These are phyloP conservation scores for Hagleromyces aurorensis DNA, from an alignment of 805 yeast species.

Conservation along the genomic window DNA sequence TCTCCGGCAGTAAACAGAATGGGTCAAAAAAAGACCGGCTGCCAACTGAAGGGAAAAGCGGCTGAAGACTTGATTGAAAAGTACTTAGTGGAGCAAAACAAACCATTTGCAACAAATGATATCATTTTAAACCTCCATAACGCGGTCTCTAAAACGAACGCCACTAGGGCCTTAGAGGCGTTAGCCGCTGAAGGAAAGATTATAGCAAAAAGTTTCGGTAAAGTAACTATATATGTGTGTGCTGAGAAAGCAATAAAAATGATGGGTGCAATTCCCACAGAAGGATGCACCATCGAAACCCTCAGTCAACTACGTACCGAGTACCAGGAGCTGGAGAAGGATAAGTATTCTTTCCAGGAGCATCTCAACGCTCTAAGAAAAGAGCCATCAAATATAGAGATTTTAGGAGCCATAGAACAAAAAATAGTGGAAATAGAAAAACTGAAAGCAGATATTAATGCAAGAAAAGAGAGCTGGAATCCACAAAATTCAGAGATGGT, in stretches of 20 bases:
- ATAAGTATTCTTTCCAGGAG: slow-evolving; percentile 7
- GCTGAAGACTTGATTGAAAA: slow-evolving; percentile 31
- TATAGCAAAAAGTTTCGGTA: slow-evolving; percentile 37
- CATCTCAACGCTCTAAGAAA: slow-evolving; percentile 7
- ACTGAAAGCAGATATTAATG: slow-evolving; percentile 6
- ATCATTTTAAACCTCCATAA: slow-evolving; percentile 39
- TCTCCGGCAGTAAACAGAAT: no score
- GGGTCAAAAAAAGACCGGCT: slow-evolving; percentile 10
- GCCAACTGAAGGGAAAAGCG: slow-evolving; percentile 18
- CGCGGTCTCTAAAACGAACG: slow-evolving; percentile 30
- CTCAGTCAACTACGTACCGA: slow-evolving; percentile 21
- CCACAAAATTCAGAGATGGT: slow-evolving; percentile 11
- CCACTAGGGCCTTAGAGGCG: slow-evolving; percentile 34
- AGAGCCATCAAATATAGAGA: slow-evolving; percentile 15
- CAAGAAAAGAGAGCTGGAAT: slow-evolving; percentile 11
- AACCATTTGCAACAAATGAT: slow-evolving; percentile 44
- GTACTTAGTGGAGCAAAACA: slow-evolving; percentile 37
- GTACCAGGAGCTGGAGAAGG: slow-evolving; percentile 17
- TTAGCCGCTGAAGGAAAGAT: slow-evolving; percentile 31
- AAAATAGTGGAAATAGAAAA: slow-evolving; percentile 5
- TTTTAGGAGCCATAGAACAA: slow-evolving; percentile 6
- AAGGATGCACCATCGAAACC: slow-evolving; percentile 12
- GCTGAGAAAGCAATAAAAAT: slow-evolving; percentile 25
- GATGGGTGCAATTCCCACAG: slow-evolving; percentile 6
- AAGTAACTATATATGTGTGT: slow-evolving; percentile 36